Evolutionary conservation across 805 yeast genomes (phyloP).

Genomic region (Brettanomyces anomalus): DNA sequence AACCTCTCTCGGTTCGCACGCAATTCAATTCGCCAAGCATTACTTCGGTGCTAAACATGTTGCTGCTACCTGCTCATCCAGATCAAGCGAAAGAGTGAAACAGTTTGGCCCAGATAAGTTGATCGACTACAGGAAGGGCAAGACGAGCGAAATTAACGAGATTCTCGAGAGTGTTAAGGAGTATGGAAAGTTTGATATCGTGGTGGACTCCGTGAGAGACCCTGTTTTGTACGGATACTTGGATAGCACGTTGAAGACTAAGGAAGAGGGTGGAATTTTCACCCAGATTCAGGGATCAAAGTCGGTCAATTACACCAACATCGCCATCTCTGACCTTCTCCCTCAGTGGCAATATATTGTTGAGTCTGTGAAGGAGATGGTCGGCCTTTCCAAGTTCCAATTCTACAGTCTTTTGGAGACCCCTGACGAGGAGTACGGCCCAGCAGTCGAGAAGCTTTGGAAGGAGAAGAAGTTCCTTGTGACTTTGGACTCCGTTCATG

Average conservation of each 20-base stretch:
- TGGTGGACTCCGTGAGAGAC: slow-evolving; percentile 61
- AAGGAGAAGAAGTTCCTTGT: slow-evolving; percentile 35
- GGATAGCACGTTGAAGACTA: slow-evolving; percentile 35
- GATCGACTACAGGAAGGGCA: slow-evolving; percentile 47
- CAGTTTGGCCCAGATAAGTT: slow-evolving; percentile 46
- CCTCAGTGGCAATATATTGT: slow-evolving; percentile 15
- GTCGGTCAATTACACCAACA: slow-evolving; percentile 27
- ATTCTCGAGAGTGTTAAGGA: slow-evolving; percentile 22
- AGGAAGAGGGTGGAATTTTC: slow-evolving; percentile 38
- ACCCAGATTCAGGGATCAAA: slow-evolving; percentile 51
- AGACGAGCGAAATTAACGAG: slow-evolving; percentile 27
- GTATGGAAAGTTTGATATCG: slow-evolving; percentile 45
- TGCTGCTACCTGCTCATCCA: slow-evolving; percentile 40
- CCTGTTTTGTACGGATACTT: slow-evolving; percentile 16
- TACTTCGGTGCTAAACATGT: slow-evolving; percentile 38
- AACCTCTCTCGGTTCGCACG: slow-evolving; percentile 54
- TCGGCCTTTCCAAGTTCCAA: slow-evolving; percentile 10
- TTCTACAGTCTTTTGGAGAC: slow-evolving; percentile 3
- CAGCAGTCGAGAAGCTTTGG: slow-evolving; percentile 35
- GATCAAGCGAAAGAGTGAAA: slow-evolving; percentile 17
- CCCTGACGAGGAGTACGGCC: slow-evolving; percentile 4
- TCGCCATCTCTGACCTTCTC: slow-evolving; percentile 16
- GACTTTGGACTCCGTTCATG: slow-evolving; percentile 44
- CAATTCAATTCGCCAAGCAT: slow-evolving; percentile 48
- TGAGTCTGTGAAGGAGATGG: slow-evolving; percentile 6